These are phyloP conservation scores for Agrocybe chaxingu DNA, from an alignment of 768 basidiomycete genomes.

Conservation along the genomic window DNA sequence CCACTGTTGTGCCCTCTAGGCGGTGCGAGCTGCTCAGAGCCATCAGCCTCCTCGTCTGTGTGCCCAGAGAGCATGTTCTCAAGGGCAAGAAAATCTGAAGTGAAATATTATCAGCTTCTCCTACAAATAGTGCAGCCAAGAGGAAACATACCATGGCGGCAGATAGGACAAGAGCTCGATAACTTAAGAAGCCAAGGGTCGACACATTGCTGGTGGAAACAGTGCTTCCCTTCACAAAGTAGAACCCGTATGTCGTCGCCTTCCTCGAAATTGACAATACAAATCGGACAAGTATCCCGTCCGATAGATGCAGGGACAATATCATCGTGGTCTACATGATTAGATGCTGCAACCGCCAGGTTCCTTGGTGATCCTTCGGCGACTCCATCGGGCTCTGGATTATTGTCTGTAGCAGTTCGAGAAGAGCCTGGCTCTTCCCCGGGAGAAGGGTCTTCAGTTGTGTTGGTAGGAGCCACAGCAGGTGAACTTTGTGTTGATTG, in stretches of 20 bases:
- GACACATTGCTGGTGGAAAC: constrained; percentile 87
- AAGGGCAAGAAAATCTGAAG: constrained; percentile 55
- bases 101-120: background rate
- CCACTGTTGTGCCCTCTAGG: constrained; percentile 11
- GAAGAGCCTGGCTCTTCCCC: background rate
- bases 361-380: constrained; percentile 18
- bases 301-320: constrained; percentile 66
- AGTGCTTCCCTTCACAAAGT: constrained; percentile 89
- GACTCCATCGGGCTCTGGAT: constrained; percentile 3
- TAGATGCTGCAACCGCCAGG: background rate
- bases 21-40: constrained; percentile 7
- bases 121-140: background rate
- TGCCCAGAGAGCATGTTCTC: constrained; percentile 48
- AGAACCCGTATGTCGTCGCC: constrained; percentile 89
- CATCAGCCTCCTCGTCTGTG: constrained; percentile 20
- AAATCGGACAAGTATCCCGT: constrained; percentile 90
- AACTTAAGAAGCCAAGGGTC: constrained; percentile 92
- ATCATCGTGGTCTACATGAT: constrained; percentile 26
- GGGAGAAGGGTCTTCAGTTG: background rate
- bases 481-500: background rate
- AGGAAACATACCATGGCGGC: constrained; percentile 69
- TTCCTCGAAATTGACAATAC: constrained; percentile 90
- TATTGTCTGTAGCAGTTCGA: constrained; percentile 1
- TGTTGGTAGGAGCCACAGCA: background rate
- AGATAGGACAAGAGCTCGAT: constrained; percentile 89